phyloP scores from a whole-genome alignment of 306 rosid species.

The Fragaria nilgerrensis region DNA sequence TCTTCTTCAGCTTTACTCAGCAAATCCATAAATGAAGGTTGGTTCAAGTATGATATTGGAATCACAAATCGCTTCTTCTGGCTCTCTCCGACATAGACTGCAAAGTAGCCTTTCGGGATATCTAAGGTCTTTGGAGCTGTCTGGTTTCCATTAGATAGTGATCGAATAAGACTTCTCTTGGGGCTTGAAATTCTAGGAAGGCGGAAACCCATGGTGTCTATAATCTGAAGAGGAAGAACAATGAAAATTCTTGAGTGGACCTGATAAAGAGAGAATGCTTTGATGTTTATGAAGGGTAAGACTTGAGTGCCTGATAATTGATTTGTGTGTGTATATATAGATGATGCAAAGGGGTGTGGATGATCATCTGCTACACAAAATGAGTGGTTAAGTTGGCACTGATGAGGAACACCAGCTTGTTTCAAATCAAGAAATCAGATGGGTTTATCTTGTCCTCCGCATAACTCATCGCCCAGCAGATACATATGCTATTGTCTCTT shows the following conservation, averaged over 20 bases:
- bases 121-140: background rate
- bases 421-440: background rate
- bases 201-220: background rate
- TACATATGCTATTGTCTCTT: too few species aligned
- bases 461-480: background rate
- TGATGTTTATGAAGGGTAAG: background rate
- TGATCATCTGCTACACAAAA: background rate
- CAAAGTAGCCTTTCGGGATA: background rate
- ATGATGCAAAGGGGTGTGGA: background rate
- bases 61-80: too few species aligned
- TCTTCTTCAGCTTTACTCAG: too few species aligned
- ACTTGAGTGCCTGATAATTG: background rate
- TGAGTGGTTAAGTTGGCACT: background rate
- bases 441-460: background rate
- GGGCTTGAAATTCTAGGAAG: background rate
- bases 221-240: background rate
- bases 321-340: background rate
- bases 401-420: background rate
- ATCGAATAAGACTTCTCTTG: background rate
- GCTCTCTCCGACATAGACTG: too few species aligned
- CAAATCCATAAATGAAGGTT: too few species aligned
- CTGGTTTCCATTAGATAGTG: background rate
- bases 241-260: too few species aligned
- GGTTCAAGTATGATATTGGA: too few species aligned
- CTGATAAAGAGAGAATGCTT: background rate